These are phyloP conservation scores for Fusarium camptoceras DNA, from an alignment of 2,329 filamentous ascomycete genomes.

Conservation along the genomic window DNA sequence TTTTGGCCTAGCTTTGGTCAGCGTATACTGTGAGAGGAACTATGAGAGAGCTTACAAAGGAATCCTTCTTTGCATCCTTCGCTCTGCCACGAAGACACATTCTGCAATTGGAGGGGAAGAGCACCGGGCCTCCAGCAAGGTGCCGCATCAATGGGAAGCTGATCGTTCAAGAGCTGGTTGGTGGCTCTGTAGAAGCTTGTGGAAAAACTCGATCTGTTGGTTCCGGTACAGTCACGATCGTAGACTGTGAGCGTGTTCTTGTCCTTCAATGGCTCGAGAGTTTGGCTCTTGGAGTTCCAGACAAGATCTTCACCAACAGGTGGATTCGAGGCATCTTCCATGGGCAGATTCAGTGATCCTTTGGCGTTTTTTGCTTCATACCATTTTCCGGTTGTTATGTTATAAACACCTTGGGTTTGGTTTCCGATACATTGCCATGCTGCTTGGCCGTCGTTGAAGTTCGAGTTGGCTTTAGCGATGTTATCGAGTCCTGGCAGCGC, in stretches of 20 bases:
- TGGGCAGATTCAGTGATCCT: conserved; percentile 42
- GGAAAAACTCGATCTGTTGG: conserved; percentile 56
- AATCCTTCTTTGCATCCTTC: conserved; percentile 57
- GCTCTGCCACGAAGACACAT: conserved; percentile 51
- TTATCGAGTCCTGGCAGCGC: conserved; percentile 26
- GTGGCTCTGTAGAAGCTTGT: conserved; percentile 55
- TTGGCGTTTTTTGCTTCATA: conserved; percentile 50
- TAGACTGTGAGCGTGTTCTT: conserved; percentile 48
- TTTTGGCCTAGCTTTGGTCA: conserved; percentile 51
- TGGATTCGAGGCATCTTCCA: conserved; percentile 53
- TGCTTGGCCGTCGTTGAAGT: conserved; percentile 25
- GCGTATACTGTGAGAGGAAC: background rate
- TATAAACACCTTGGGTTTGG: conserved; percentile 55
- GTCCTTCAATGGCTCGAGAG: conserved; percentile 46
- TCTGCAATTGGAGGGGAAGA: conserved; percentile 56
- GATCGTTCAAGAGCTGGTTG: conserved; percentile 38
- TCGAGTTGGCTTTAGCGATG: conserved; percentile 13
- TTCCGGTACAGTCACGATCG: conserved; percentile 56
- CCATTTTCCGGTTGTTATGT: conserved; percentile 56
- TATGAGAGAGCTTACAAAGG: conserved; percentile 51
- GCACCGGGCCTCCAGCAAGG: conserved; percentile 57
- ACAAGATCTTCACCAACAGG: conserved; percentile 49
- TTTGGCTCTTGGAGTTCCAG: conserved; percentile 44
- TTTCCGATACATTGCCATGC: conserved; percentile 61
- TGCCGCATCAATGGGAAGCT: conserved; percentile 52